Evolutionary conservation across 306 rosid genomes (phyloP).

Genomic region (Dalbergia cochinchinensis): DNA sequence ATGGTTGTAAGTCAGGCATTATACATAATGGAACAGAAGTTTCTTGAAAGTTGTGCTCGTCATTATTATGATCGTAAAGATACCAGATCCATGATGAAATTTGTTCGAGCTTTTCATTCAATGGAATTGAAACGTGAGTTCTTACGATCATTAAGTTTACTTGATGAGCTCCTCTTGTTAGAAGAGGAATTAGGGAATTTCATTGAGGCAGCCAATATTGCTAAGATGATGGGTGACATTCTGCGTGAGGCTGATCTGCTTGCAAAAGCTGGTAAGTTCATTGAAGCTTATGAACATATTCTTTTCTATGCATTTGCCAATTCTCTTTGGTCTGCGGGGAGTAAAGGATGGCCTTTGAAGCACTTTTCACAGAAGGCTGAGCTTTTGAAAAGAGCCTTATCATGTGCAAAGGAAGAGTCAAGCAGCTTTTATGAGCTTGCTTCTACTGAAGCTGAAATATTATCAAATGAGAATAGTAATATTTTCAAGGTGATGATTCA

Average conservation of each 20-base stretch:
- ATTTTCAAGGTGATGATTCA: conserved; percentile 37
- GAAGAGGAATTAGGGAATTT: conserved; percentile 80
- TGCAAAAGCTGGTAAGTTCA: conserved; percentile 62
- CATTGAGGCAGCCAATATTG: conserved; percentile 64
- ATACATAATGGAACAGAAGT: conserved; percentile 59
- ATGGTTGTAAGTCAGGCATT: conserved; percentile 38
- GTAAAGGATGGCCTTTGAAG: conserved; percentile 78
- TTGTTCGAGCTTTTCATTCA: conserved; percentile 71
- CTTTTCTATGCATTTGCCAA: conserved; percentile 57
- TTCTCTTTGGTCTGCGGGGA: conserved; percentile 75
- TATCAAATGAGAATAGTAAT: conserved; percentile 45
- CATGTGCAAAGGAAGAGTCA: conserved; percentile 55
- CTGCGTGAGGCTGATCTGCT: conserved; percentile 57
- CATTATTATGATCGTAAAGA: conserved; percentile 60
- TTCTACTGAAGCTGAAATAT: conserved; percentile 59
- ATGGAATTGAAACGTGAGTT: conserved; percentile 63
- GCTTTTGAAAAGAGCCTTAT: conserved; percentile 62
- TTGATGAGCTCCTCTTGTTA: conserved; percentile 68
- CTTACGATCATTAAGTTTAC: conserved; percentile 54
- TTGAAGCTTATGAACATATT: conserved; percentile 57
- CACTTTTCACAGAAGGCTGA: conserved; percentile 54
- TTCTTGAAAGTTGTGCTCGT: conserved; percentile 69
- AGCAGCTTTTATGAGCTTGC: conserved; percentile 48
- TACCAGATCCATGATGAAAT: conserved; percentile 69
- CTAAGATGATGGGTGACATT: conserved; percentile 64